Evolutionary conservation across 2,329 filamentous ascomycete species (phyloP).

Genomic region (Epichloe glyceriae): DNA sequence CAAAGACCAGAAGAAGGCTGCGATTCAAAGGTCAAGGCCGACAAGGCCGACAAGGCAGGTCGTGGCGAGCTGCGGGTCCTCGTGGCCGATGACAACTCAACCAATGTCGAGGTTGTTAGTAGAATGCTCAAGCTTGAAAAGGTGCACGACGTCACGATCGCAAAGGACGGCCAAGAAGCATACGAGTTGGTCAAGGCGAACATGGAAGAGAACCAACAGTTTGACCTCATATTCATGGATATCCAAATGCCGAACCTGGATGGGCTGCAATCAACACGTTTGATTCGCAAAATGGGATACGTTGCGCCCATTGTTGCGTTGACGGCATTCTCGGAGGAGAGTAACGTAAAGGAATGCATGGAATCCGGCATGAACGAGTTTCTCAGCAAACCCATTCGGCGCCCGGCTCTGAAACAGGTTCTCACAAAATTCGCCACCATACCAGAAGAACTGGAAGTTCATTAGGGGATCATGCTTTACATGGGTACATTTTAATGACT

Average conservation of each 20-base stretch:
- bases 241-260: constrained; percentile 92
- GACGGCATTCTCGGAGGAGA: constrained; percentile 83
- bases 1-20: constrained; percentile 49
- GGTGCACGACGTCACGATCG: constrained; percentile 78
- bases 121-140: constrained; percentile 62
- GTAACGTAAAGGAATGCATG: constrained; percentile 74
- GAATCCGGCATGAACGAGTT: constrained; percentile 91
- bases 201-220: constrained; percentile 59
- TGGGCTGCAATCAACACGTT: constrained; percentile 70
- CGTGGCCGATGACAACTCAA: constrained; percentile 61
- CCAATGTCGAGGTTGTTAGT: constrained; percentile 45
- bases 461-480: too few species aligned
- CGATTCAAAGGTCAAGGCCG: constrained; percentile 51
- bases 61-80: constrained; percentile 61
- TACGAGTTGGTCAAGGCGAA: constrained; percentile 73
- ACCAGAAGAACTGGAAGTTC: constrained; percentile 43
- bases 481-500: too few species aligned
- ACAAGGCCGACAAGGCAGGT: constrained; percentile 30
- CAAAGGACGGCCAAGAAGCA: constrained; percentile 76
- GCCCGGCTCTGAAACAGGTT: constrained; percentile 78
- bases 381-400: constrained; percentile 59
- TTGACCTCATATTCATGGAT: constrained; percentile 92
- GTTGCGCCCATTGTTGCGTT: constrained; percentile 79
- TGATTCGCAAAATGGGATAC: constrained; percentile 81
- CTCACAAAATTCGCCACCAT: constrained; percentile 76